Percentiles rank a stretch among this genome's conserved stretches.
Evolutionary conservation across 2,329 filamentous ascomycete genomes (phyloP).

Genomic region (Corinectria fuckeliana): DNA sequence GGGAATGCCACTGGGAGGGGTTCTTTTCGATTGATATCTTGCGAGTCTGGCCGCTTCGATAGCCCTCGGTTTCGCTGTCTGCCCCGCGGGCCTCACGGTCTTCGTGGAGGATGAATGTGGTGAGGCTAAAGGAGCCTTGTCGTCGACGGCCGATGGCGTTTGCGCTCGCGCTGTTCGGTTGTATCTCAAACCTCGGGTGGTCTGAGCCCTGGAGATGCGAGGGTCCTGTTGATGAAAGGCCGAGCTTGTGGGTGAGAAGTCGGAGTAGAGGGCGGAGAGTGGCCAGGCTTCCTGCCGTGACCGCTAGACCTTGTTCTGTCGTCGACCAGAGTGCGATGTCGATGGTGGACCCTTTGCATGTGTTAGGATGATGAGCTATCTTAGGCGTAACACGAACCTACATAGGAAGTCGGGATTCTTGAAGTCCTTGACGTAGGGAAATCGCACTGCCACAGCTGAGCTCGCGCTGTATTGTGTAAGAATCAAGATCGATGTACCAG

Average conservation of each 20-base stretch:
- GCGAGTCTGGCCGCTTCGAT: constrained; percentile 23
- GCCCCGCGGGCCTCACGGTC: constrained; percentile 28
- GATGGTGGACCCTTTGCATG: constrained; percentile 43
- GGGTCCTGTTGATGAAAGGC: constrained; percentile 31
- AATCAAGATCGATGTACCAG: neutral
- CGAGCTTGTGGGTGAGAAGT: constrained; percentile 42
- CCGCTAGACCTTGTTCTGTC: constrained; percentile 54
- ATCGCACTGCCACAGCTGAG: constrained; percentile 50
- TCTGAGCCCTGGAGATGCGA: constrained; percentile 28
- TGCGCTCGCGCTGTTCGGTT: constrained; percentile 12
- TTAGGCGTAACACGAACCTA: constrained; percentile 40
- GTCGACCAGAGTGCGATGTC: constrained; percentile 58
- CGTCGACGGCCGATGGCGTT: constrained; percentile 20
- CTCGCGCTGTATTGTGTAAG: constrained; percentile 47
- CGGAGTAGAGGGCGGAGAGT: constrained; percentile 54
- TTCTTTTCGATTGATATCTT: constrained; percentile 21
- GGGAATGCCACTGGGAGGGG: constrained; percentile 22
- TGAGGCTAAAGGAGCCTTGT: constrained; percentile 37
- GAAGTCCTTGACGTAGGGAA: constrained; percentile 47
- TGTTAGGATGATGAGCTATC: constrained; percentile 4
- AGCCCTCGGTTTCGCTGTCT: constrained; percentile 27
- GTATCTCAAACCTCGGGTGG: constrained; percentile 8
- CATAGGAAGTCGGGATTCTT: constrained; percentile 52
- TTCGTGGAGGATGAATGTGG: constrained; percentile 38
- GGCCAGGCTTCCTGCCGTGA: constrained; percentile 55